Base-by-base conservation (phyloP, 768 basidiomycete species). In the Pleurotus sapidus region DNA sequence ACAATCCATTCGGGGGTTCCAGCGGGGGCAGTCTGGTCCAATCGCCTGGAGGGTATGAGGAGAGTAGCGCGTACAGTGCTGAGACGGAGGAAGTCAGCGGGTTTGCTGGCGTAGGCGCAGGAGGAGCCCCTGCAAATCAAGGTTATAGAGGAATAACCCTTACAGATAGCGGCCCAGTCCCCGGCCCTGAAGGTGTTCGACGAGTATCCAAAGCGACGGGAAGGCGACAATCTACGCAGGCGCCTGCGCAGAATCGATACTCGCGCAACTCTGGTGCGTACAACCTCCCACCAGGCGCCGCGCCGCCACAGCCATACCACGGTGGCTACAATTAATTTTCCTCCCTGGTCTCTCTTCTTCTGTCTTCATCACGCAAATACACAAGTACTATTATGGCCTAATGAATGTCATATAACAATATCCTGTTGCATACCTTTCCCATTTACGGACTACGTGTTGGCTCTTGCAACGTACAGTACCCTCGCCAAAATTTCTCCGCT, bases 151-250 rank as follows among this genome's bases (percentile, higher is more conserved):
- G 95, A 20, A 80, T 97, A 48, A 87, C 87, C 46, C 71, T 98
- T 56, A 83, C 82, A 55, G 95, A 98, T 62, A 74, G 83, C 64
- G 95, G 95, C 12, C 93, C 92, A 39, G 89, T 95, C 2, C 87
- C 90, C 40, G 82, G 82, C 37, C 81, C 85, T 7, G 86, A 89
- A 15, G 88, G 89, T 54, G 93, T 94, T 24, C 82, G 93, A 40
- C 74, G 93, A 57, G 89, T 95, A 24, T 82, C 90, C 47, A 76
- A 91, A 64, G 84, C 80, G 47, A 66, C 75, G 7, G 72, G 72
- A 39, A 78, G 86, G 62, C 75, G 89, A 46, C 80, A 86, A 12
- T 76, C 82, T 24, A 84, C 88, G 30, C 86, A 88, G 64, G 72
- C 74, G 20, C 77, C 80, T 3, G 75, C 77, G 56, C 83, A 83